These are phyloP conservation scores for Ganoderma lingzhi DNA, from an alignment of 1,284 basidiomycete genomes.

Conservation along the genomic window DNA sequence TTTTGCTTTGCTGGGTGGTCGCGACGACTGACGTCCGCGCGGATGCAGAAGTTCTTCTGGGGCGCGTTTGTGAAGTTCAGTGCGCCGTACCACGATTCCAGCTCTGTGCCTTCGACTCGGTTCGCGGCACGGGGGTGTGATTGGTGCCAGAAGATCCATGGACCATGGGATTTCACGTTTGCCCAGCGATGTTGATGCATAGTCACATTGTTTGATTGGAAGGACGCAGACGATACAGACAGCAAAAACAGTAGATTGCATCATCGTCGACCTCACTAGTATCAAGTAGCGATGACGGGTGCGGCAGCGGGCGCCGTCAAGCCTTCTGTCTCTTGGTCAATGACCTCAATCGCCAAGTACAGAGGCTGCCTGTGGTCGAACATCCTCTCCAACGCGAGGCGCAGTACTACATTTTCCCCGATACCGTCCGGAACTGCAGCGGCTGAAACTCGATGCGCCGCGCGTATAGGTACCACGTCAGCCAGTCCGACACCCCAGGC, in stretches of 20 bases:
- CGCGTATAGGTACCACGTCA: constrained; percentile 7
- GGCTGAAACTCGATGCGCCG: constrained; percentile 5
- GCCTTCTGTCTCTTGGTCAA: background rate
- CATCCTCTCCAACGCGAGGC: constrained; percentile 2
- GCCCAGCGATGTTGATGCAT: background rate
- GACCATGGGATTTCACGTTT: background rate
- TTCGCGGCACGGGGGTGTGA: background rate
- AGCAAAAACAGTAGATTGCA: too few relatives aligned
- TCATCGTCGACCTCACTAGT: too few relatives aligned
- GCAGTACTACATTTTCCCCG: constrained; percentile 1
- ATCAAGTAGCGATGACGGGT: background rate
- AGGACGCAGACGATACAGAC: background rate
- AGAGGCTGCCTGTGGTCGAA: background rate
- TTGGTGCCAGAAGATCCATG: background rate
- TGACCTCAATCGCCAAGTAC: background rate
- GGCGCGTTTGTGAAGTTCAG: background rate
- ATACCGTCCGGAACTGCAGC: constrained; percentile 2
- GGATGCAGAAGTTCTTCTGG: background rate
- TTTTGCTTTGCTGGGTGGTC: too few relatives aligned
- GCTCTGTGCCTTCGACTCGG: background rate
- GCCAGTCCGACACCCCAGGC: constrained; percentile 5
- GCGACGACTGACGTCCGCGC: too few relatives aligned
- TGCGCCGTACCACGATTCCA: background rate
- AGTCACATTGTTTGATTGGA: background rate
- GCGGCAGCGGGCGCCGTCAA: background rate